These are phyloP conservation scores for Curvularia lunata DNA, from an alignment of 2,329 filamentous ascomycete genomes.

Conservation along the genomic window DNA sequence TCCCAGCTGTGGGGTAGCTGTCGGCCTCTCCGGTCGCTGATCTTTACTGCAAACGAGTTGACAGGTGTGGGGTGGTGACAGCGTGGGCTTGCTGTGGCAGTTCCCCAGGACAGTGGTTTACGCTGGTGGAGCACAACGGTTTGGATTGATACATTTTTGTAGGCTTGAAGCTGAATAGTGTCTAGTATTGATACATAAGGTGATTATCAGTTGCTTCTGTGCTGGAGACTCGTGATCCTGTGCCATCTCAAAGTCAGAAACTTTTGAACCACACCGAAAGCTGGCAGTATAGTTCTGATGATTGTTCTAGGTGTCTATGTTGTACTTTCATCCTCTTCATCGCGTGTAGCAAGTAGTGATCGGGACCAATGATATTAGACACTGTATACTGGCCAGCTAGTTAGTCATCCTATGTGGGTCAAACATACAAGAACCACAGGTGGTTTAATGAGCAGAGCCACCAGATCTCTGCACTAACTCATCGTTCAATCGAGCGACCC, in stretches of 20 bases:
- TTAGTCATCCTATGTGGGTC: background rate
- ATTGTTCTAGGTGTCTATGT: background rate
- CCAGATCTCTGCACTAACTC: background rate
- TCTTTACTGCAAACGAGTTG: background rate
- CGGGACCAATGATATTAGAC: background rate
- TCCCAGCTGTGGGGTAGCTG: background rate
- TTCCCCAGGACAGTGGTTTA: background rate
- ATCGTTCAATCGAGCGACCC: background rate
- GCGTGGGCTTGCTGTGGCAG: background rate
- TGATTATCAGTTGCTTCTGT: background rate
- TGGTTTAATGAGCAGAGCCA: background rate
- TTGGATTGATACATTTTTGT: background rate
- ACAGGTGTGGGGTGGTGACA: conserved; percentile 3
- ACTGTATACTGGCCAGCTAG: background rate
- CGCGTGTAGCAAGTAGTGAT: background rate
- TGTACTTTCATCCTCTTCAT: background rate
- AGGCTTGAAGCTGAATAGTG: background rate
- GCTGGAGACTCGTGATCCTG: background rate
- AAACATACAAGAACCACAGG: background rate
- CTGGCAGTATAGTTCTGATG: background rate
- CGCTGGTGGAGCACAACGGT: background rate
- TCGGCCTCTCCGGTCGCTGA: conserved; percentile 5
- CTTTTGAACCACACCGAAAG: background rate
- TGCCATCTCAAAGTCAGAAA: background rate
- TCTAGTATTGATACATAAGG: background rate